Conservation (phyloP, 352 stramenopile genomes). For the Thraustochytrium sp. region DNA sequence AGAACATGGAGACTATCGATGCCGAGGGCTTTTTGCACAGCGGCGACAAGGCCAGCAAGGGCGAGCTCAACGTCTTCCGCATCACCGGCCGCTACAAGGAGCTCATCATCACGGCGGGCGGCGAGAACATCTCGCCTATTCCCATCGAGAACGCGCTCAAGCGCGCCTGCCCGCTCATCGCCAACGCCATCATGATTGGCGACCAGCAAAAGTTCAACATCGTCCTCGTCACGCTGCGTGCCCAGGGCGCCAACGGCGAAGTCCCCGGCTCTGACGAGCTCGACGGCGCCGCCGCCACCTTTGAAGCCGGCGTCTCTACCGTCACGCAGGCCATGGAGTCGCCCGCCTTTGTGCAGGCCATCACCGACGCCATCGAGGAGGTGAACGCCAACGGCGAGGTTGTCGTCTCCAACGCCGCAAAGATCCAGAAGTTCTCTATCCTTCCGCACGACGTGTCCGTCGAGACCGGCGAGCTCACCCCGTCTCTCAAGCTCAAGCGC, state of each 20-base stretch:
- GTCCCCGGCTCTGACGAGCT: constrained; percentile 44
- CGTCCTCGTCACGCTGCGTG: constrained; percentile 49
- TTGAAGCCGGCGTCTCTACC: neutral
- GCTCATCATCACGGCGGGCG: constrained; percentile 58
- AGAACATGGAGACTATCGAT: constrained; percentile 76
- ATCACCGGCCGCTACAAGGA: constrained; percentile 59
- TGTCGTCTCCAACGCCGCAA: constrained; percentile 47
- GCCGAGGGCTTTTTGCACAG: constrained; percentile 52
- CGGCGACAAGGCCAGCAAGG: constrained; percentile 52
- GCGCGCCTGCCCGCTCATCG: constrained; percentile 46
- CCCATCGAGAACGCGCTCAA: constrained; percentile 57
- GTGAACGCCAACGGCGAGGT: constrained; percentile 53
- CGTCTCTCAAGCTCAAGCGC: constrained; percentile 52
- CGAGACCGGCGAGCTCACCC: constrained; percentile 44
- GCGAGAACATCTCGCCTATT: no score
- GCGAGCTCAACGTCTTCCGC: constrained; percentile 49
- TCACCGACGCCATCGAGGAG: constrained; percentile 52
- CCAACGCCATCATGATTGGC: constrained; percentile 55
- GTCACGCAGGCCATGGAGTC: constrained; percentile 43
- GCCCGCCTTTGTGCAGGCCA: constrained; percentile 26
- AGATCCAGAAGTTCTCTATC: constrained; percentile 53
- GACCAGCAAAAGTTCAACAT: constrained; percentile 58
- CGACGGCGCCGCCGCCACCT: neutral
- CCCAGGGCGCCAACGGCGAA: constrained; percentile 46
- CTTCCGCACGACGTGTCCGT: constrained; percentile 48